Evolutionary conservation across 176 grass and related monocot genomes (phyloP).

Genomic region (Metroxylon sagu): DNA sequence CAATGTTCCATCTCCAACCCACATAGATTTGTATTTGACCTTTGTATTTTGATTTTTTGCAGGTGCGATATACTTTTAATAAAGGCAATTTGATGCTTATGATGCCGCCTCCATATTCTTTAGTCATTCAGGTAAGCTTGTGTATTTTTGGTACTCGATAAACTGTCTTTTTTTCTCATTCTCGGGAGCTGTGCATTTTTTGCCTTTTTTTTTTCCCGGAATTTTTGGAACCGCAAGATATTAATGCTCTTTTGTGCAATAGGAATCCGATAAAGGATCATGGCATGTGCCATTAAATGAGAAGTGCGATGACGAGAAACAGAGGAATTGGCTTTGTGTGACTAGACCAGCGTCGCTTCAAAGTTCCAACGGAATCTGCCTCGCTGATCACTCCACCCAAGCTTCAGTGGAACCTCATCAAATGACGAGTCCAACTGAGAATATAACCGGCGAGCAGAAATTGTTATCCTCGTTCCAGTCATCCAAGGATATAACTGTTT

Average conservation of each 20-base stretch:
- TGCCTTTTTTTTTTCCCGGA: slow-evolving; percentile 8
- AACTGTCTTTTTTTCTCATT: too few species aligned
- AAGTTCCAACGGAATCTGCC: background rate
- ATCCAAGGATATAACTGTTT: too few species aligned
- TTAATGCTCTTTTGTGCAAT: slow-evolving; percentile 9
- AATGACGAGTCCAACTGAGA: too few species aligned
- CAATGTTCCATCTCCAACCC: background rate
- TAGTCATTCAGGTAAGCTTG: slow-evolving; percentile 57
- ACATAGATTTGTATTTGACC: background rate
- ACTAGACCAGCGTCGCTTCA: slow-evolving; percentile 22
- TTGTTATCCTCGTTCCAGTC: too few species aligned
- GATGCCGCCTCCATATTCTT: slow-evolving; percentile 77
- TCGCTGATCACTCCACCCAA: too few species aligned
- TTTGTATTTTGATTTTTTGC: background rate
- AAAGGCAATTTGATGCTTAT: slow-evolving; percentile 59
- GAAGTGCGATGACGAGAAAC: slow-evolving; percentile 48
- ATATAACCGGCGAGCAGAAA: too few species aligned
- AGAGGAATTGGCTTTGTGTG: slow-evolving; percentile 80
- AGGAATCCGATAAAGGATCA: slow-evolving; percentile 72
- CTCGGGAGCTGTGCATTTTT: background rate
- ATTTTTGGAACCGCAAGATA: background rate
- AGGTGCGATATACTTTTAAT: slow-evolving; percentile 83
- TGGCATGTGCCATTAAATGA: slow-evolving; percentile 80
- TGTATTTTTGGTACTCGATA: background rate
- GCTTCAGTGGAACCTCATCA: too few species aligned